Base-by-base conservation (phyloP, 352 stramenopile species). In the Globisporangium alternatum region DNA sequence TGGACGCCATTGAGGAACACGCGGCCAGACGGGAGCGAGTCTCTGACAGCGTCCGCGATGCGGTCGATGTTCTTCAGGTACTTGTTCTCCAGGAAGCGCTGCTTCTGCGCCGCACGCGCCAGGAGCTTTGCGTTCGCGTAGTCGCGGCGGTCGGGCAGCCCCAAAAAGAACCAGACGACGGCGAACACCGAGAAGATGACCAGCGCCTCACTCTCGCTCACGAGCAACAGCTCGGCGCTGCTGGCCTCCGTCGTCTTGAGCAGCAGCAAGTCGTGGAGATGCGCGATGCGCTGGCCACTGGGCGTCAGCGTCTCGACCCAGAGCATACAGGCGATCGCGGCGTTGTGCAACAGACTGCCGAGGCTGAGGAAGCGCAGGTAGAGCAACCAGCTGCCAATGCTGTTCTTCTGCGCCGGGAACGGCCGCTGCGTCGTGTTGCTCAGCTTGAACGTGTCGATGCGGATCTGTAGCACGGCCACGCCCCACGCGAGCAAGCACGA, bases 1-100 rank as follows among this genome's bases (percentile, higher is more conserved):
- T 82, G 79, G 0, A 93, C 75, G 33, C 85, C 85, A 44, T 91
- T 91, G 64, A 91, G 78, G 56, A 90, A 92, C 1, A 91, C 76
- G 31, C 72, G 80, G 2, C 85, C 85, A 0, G 53, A 25, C 22
- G 79, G 69, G 6, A 89, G 65, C 2, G 60, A 48, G 3, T 75
- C 67, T 35, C 69, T 73, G 25, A 81, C 55, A 0, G 52, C 47
- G 30, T 77, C 65, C 5, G 68, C 13, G n/a, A 75, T 58, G 41
- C 58, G 62, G 53, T 88, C 71, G 53, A 86, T 59, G 49, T 80
- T 76, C 33, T 78, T 70, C 19, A 93, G 65, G 59, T 88, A 92
- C 67, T 86, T 89, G 69, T 79, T 74, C 51, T 80, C 71, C 1
- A 93, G 66, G 33, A 82, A 83, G 21, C 67, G 55, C 57, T 82